phyloP scores from a whole-genome alignment of 176 grass and related monocot genomes.

The Eremochloa ophiuroides region DNA sequence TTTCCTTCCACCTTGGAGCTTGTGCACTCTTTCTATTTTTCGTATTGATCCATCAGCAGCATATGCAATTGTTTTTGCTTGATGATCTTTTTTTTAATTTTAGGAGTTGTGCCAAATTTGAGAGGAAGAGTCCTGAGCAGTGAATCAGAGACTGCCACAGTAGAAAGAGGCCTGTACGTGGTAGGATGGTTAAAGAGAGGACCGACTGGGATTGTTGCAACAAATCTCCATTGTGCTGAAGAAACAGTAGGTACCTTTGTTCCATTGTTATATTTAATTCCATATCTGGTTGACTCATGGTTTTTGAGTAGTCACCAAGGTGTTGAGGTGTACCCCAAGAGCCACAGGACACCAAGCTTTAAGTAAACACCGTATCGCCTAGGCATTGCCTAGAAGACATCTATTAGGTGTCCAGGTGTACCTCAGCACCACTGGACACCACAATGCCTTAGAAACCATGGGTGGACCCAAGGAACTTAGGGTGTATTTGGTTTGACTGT shows the following conservation, averaged over 20 bases:
- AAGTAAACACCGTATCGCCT: too few relatives aligned
- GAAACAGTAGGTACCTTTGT: slow-evolving; percentile 67
- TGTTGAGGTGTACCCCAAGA: background rate
- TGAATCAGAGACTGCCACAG: slow-evolving; percentile 31
- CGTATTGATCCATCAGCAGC: background rate
- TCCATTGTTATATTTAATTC: background rate
- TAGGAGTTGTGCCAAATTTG: slow-evolving; percentile 74
- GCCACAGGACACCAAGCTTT: too few relatives aligned
- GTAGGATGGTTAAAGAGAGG: slow-evolving; percentile 99
- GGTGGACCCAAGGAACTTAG: background rate
- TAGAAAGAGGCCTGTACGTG: slow-evolving; percentile 69
- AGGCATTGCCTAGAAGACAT: too few relatives aligned
- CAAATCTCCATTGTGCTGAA: slow-evolving; percentile 86
- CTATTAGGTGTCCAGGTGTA: too few relatives aligned
- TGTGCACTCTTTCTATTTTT: background rate
- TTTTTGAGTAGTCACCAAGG: too few relatives aligned
- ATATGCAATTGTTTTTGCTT: background rate
- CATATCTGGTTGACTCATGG: background rate
- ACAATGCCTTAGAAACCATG: background rate
- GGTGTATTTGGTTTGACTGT: too few relatives aligned
- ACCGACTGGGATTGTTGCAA: slow-evolving; percentile 79
- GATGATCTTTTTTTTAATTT: background rate
- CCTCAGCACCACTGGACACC: background rate
- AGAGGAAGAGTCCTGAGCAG: slow-evolving; percentile 62
- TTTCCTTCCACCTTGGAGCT: background rate